Base-by-base conservation (phyloP, 805 yeast genomes). In the Kluyveromyces siamensis region DNA sequence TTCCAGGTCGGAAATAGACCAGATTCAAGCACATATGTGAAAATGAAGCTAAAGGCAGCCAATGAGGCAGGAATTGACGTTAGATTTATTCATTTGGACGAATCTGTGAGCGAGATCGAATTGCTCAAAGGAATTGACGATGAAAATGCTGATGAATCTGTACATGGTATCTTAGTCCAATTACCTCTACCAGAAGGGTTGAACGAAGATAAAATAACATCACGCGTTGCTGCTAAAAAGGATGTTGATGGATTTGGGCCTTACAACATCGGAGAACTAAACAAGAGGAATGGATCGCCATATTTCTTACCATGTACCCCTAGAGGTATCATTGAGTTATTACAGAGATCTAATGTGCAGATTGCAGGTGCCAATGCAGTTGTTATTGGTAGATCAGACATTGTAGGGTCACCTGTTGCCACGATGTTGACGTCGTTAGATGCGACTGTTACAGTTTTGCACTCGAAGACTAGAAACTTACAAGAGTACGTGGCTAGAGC, bases 211-310 rank as follows among this genome's bases (percentile, higher is more conserved):
- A 67, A 69, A 44, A 75, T 93, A 56, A 93, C 98, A 44, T 81
- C 83, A 60, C 75, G 89, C 1, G 97, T 91, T n/a, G 68, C 74
- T 10, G 77, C 86, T 14, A 80, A 76, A 41, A 91, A 91, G 70
- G 99, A 91, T 61, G 96, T 93, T 43, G 99, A 91, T 66, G 99
- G 99, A 1, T 93, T 91, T 61, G 93, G 90, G 40, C 81, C 89
- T 48, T 76, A 74, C 59, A 93, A 93, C 66, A 81, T 87, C 49
- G 98, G 97, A 51, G 97, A 91, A 63, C 75, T 91, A 50, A 79
- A 90, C 57, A 88, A 89, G 68, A 81, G 86, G 56, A 87, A 87
- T 47, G 96, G 97, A 19, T 63, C 72, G 37, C 96, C 97, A 33
- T 69, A 72, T 51, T 90, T 88, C 68, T 74, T 83, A 55, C 98